These are phyloP conservation scores for Candida coleopterorum DNA, from an alignment of 805 yeast genomes.

Conservation along the genomic window DNA sequence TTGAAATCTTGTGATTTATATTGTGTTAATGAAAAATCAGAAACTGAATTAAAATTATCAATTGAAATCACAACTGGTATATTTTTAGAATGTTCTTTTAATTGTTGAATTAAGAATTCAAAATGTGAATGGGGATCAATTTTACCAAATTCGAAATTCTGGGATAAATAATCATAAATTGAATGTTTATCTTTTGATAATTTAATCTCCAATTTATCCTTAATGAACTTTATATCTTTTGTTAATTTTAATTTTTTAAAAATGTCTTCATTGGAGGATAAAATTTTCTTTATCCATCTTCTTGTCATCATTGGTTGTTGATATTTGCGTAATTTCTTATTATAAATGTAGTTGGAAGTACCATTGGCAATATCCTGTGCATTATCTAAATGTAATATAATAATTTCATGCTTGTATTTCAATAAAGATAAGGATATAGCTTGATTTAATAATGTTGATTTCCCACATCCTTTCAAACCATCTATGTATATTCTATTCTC, in stretches of 20 bases:
- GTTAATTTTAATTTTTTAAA: constrained; percentile 32
- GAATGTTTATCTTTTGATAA: constrained; percentile 31
- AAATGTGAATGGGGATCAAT: constrained; percentile 43
- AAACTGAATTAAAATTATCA: constrained; percentile 67
- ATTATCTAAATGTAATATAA: constrained; percentile 61
- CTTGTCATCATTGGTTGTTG: constrained; percentile 78
- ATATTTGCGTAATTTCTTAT: constrained; percentile 43
- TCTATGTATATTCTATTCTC: constrained; percentile 51
- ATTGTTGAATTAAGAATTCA: constrained; percentile 50
- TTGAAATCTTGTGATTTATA: constrained; percentile 56
- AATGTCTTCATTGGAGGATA: constrained; percentile 29
- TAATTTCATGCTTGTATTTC: constrained; percentile 27
- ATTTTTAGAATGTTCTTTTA: constrained; percentile 40
- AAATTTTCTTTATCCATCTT: constrained; percentile 48
- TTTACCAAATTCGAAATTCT: constrained; percentile 36
- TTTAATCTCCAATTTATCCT: constrained; percentile 23
- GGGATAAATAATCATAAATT: constrained; percentile 42
- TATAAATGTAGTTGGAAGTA: constrained; percentile 59
- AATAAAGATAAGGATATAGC: constrained; percentile 51
- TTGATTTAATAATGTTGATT: constrained; percentile 69
- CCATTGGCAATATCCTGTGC: constrained; percentile 68
- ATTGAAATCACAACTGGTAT: constrained; percentile 64
- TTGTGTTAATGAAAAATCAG: constrained; percentile 49
- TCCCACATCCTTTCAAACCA: constrained; percentile 78
- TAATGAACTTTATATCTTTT: constrained; percentile 28